Evolutionary conservation across 1,139 yeast genomes (phyloP), one percentile per base, ranked within the genome.

Genomic region (Geotrichum reessii): DNA sequence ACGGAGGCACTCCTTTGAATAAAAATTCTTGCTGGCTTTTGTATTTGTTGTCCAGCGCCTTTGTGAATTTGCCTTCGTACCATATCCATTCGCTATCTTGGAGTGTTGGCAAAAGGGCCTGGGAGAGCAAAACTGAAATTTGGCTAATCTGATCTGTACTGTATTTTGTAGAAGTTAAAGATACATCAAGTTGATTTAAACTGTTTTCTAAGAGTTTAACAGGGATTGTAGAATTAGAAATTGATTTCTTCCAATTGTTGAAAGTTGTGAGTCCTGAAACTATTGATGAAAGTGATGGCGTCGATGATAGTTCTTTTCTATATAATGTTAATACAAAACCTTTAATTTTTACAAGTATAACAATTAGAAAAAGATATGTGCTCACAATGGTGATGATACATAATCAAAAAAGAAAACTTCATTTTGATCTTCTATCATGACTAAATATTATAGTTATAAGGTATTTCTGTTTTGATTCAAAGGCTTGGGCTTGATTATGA

Each of bases 61-160:
- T 61, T 14, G 65, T 50, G 24, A 57, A 42, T 28, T 62, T 66
- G 21, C 57, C 61, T 25, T 63, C 56, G 50, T 53, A 58, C 67
- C 67, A 66, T 12, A 62, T 58, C 66, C 66, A 66, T 31, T 61
- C 62, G 14, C 66, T 66, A 2, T 40, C 44, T n/a, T 37, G 44
- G 1, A 37, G 44, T n/a, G 63, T 46, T 9, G 67, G 65, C n/a
- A 25, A 24, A 6, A 48, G 42, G 9, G 59, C 52, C n/a, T 61
- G 54, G 22, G 60, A 58, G 21, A 63, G 44, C 8, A 57, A 7
- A 11, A 46, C 42, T 17, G 57, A 33, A n/a, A 54, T 54, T 27
- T 22, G n/a, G 4, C 6, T 21, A 12, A 22, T 14, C 12, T 49
- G 25, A n/a, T 14, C 17, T 14, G 19, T 28, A 47, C 28, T 8